Percentiles rank a stretch among this genome's conserved stretches.
Conservation (phyloP, 2,329 filamentous ascomycete genomes). For the Xylariaceae sp. region DNA sequence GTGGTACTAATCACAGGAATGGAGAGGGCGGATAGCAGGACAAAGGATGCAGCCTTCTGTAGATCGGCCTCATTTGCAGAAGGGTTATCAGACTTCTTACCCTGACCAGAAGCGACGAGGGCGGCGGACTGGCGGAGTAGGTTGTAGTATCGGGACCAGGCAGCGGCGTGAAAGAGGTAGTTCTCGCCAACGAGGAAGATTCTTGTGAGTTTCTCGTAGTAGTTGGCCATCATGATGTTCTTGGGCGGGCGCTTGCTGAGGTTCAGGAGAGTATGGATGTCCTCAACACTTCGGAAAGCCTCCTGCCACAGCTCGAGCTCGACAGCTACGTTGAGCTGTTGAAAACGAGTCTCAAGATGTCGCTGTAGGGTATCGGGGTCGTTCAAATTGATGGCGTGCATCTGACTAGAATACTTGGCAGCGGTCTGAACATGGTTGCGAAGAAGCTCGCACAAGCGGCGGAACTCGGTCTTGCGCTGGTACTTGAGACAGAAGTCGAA, state of each 20-base stretch:
- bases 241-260: slow-evolving; percentile 97
- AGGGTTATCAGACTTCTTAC: slow-evolving; percentile 92
- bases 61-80: slow-evolving; percentile 84
- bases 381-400: slow-evolving; percentile 98
- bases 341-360: slow-evolving; percentile 95
- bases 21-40: slow-evolving; percentile 89
- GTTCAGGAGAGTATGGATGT: slow-evolving; percentile 95
- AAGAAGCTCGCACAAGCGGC: slow-evolving; percentile 93
- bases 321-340: slow-evolving; percentile 96
- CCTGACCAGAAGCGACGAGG: slow-evolving; percentile 76
- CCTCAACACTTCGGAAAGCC: slow-evolving; percentile 97
- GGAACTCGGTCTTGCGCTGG: slow-evolving; percentile 98
- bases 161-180: slow-evolving; percentile 97
- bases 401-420: slow-evolving; percentile 97
- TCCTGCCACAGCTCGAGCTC: slow-evolving; percentile 99
- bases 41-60: slow-evolving; percentile 91
- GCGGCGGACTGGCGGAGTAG: slow-evolving; percentile 87
- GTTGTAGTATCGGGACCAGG: slow-evolving; percentile 97
- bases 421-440: slow-evolving; percentile 98
- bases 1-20: slow-evolving; percentile 99
- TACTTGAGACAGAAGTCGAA: slow-evolving; percentile 99
- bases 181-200: slow-evolving; percentile 99
- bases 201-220: slow-evolving; percentile 97
- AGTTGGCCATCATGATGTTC: slow-evolving; percentile 99
- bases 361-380: slow-evolving; percentile 96